These are phyloP conservation scores for Hypoxylon subgilvum DNA, from an alignment of 495 filamentous ascomycete species.

Conservation along the genomic window DNA sequence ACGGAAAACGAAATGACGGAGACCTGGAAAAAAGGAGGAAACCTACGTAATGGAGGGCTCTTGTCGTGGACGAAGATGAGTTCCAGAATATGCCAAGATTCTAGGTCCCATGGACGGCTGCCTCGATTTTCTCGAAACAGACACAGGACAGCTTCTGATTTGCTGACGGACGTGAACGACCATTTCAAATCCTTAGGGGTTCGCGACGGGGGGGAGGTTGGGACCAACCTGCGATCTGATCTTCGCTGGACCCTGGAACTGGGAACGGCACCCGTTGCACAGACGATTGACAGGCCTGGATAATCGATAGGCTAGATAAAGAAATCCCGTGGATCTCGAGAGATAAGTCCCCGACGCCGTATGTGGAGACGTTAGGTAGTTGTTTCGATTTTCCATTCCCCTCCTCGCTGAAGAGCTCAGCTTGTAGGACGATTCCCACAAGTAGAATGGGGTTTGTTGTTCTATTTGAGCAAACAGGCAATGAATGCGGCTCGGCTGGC, in stretches of 20 bases:
- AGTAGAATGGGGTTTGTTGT: constrained; percentile 1
- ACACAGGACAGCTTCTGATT: constrained; percentile 29
- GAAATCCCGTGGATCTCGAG: constrained; percentile 15
- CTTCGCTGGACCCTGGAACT: constrained; percentile 23
- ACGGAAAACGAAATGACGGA: constrained; percentile 36
- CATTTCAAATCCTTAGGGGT: constrained; percentile 37
- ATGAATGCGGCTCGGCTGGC: constrained; percentile 22
- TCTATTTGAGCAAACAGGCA: constrained; percentile 15
- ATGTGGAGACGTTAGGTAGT: background rate
- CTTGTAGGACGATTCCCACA: constrained; percentile 1
- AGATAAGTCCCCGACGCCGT: constrained; percentile 16
- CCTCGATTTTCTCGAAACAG: constrained; percentile 37
- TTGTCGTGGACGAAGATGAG: constrained; percentile 28
- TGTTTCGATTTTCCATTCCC: too few relatives aligned
- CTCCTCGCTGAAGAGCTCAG: background rate
- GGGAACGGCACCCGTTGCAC: constrained; percentile 26
- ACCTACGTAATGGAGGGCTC: constrained; percentile 29
- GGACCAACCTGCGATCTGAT: constrained; percentile 36
- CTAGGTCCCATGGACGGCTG: constrained; percentile 32
- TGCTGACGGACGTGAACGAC: constrained; percentile 27
- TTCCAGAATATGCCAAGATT: constrained; percentile 41
- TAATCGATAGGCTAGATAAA: constrained; percentile 31
- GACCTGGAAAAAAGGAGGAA: constrained; percentile 36
- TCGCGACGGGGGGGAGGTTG: constrained; percentile 26
- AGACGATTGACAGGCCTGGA: constrained; percentile 25